A percentile compares a stretch with the other conserved stretches of the same genome.
Conservation (phyloP, 805 yeast species). For the Wickerhamiella allomyrinae region DNA sequence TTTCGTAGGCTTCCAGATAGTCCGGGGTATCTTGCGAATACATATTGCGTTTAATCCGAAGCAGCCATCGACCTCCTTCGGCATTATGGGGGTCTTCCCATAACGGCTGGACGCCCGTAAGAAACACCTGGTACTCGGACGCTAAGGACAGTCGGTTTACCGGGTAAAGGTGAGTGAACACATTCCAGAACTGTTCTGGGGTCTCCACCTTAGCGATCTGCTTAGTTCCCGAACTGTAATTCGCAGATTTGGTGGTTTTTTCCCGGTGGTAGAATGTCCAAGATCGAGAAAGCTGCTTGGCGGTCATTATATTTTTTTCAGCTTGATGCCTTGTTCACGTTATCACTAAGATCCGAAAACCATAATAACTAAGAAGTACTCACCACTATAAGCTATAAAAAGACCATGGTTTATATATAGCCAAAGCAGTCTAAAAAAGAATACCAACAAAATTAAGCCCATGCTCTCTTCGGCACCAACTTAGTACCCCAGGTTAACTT, state of each 20-base stretch:
- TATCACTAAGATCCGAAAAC: too few species aligned
- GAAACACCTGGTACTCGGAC: conserved; percentile 39
- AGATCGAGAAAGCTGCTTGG: conserved; percentile 12
- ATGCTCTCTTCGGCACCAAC: too few species aligned
- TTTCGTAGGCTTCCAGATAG: not conserved
- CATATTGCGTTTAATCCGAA: conserved; percentile 24
- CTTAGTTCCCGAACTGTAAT: conserved; percentile 29
- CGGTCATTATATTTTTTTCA: too few species aligned
- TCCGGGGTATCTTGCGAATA: conserved; percentile 5
- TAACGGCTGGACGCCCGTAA: conserved; percentile 45
- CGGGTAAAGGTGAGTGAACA: conserved; percentile 45
- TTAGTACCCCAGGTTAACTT: too few species aligned
- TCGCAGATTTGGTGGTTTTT: conserved; percentile 15
- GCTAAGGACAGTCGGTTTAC: conserved; percentile 19
- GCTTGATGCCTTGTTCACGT: too few species aligned
- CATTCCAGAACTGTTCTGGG: conserved; percentile 97
- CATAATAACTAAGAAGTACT: too few species aligned
- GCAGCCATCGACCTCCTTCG: conserved; percentile 51
- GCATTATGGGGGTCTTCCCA: conserved; percentile 55
- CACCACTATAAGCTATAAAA: too few species aligned
- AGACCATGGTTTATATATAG: too few species aligned
- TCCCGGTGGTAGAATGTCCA: conserved; percentile 23
- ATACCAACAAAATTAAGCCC: too few species aligned
- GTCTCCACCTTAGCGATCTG: conserved; percentile 76
- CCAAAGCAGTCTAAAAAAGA: too few species aligned